A percentile compares a stretch with the other conserved stretches of the same genome.
phyloP scores from a whole-genome alignment of 768 basidiomycete species.

The Tricholoma flavovirens region DNA sequence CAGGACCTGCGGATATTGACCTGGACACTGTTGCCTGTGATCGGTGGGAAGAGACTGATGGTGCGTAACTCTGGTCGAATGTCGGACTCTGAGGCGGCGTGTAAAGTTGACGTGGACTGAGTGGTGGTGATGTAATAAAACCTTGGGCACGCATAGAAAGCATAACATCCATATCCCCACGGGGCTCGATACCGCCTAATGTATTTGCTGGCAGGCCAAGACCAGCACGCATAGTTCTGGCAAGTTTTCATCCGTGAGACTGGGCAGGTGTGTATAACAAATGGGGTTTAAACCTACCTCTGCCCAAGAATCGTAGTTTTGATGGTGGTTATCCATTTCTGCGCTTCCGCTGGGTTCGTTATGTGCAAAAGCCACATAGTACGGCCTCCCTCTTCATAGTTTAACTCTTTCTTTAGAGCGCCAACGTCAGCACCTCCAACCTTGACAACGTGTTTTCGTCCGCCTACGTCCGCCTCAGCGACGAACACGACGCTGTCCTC shows the following conservation, averaged over 20 bases:
- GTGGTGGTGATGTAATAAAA: slow-evolving; percentile 35
- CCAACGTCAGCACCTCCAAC: slow-evolving; percentile 62
- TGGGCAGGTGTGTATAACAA: neutral
- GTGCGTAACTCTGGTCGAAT: slow-evolving; percentile 36
- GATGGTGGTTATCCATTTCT: slow-evolving; percentile 71
- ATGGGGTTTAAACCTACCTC: slow-evolving; percentile 36
- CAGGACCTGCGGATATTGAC: slow-evolving; percentile 33
- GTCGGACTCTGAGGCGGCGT: slow-evolving; percentile 23
- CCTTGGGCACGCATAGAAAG: slow-evolving; percentile 71
- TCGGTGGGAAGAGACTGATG: slow-evolving; percentile 39
- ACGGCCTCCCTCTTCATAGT: slow-evolving; percentile 43
- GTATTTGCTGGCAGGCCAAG: slow-evolving; percentile 42
- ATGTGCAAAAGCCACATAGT: slow-evolving; percentile 73
- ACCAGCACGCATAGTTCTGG: slow-evolving; percentile 65
- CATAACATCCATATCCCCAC: slow-evolving; percentile 82
- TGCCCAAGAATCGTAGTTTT: slow-evolving; percentile 69
- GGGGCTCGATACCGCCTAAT: slow-evolving; percentile 49
- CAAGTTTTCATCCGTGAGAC: slow-evolving; percentile 2
- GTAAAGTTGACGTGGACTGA: slow-evolving; percentile 17
- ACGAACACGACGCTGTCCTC: slow-evolving; percentile 74
- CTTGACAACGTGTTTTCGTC: slow-evolving; percentile 53
- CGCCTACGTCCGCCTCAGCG: slow-evolving; percentile 50
- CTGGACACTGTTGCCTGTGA: slow-evolving; percentile 38
- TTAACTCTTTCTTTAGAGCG: slow-evolving; percentile 37
- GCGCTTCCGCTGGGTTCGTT: slow-evolving; percentile 51